Evolutionary conservation across 352 stramenopile genomes (phyloP).

Genomic region (Plasmopara muralis): DNA sequence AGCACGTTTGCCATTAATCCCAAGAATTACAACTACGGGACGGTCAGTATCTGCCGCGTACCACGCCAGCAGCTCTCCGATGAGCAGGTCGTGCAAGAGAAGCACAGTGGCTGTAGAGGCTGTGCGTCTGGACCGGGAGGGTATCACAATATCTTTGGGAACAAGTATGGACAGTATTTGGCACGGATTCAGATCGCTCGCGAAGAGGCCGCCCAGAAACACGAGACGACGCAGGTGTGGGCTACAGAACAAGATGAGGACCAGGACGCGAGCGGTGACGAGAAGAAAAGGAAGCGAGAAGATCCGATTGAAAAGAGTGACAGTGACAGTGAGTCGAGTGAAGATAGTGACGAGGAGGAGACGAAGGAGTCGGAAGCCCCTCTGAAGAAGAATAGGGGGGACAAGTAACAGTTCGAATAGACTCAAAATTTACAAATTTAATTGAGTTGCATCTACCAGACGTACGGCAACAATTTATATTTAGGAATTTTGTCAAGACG

Average conservation of each 20-base stretch:
- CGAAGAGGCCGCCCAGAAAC: slow-evolving; percentile 52
- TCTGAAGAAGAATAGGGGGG: slow-evolving; percentile 13
- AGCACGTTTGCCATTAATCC: slow-evolving; percentile 98
- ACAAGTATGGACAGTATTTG: slow-evolving; percentile 99
- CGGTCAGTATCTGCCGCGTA: slow-evolving; percentile 96
- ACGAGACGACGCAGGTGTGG: slow-evolving; percentile 31
- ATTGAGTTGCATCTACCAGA: slow-evolving; percentile 36
- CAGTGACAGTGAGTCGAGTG: slow-evolving; percentile 29
- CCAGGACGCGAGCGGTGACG: slow-evolving; percentile 37
- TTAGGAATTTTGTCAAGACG: slow-evolving; percentile 22
- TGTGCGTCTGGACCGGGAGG: slow-evolving; percentile 92
- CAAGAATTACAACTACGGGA: slow-evolving; percentile 99
- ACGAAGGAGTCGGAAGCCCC: slow-evolving; percentile 21
- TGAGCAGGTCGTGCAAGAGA: slow-evolving; percentile 85
- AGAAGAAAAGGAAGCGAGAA: slow-evolving; percentile 29
- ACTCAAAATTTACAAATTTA: not conserved
- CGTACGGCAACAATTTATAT: slow-evolving; percentile 32
- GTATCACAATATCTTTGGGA: slow-evolving; percentile 98
- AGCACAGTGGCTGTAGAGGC: slow-evolving; percentile 95
- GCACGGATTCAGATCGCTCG: slow-evolving; percentile 93
- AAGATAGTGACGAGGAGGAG: slow-evolving; percentile 28
- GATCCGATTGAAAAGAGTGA: slow-evolving; percentile 16
- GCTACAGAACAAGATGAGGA: slow-evolving; percentile 59
- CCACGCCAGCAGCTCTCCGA: slow-evolving; percentile 90
- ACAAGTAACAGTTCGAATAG: not conserved